Evolutionary conservation across 1,284 basidiomycete species (phyloP), one percentile per base, ranked within the genome.

Genomic region (Malassezia slooffiae): DNA sequence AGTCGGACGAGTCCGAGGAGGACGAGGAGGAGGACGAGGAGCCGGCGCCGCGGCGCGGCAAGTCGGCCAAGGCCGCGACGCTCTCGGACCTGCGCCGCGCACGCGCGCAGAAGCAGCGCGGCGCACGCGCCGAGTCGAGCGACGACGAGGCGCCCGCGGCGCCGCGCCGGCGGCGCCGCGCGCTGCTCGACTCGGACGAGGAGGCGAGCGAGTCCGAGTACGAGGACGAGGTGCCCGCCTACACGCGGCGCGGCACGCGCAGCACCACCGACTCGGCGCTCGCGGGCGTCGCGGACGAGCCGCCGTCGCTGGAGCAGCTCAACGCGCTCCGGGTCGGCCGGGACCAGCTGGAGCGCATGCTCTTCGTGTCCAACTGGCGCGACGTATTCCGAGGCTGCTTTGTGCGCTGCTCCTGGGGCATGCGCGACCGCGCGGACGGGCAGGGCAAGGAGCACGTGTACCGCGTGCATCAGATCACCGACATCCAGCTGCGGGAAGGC

Each of bases 391-490:
- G 78, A 72, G 79, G 88, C 80, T 55, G 47, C 73, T 70, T 38
- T n/a, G 30, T 42, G 44, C 33, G 52, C 38, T 49, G 48, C 49
- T 41, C 41, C 20, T 67, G 67, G 44, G 61, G 65, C 37, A 60
- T 55, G 57, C 46, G 55, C 36, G 33, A 66, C 54, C 43, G 52
- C 52, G 80, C 80, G 0, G 55, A 72, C 3, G 74, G 77, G 30
- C 75, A 77, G 38, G 70, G 73, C 5, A 75, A 75, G 5, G 64
- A 75, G 46, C 74, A 76, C n/a, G 76, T 83, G 26, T 93, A 93
- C 70, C 79, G 87, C 34, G 75, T 88, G 41, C 87, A 86, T 65
- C 79, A 85, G 68, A 75, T 93, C 29, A 31, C 48, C 79, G 78
- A 75, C 52, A 71, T 83, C 23, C 70, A 73, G 26, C 70, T 74